Base-by-base conservation (phyloP, 2,329 filamentous ascomycete species). In the Fusarium scirpi region DNA sequence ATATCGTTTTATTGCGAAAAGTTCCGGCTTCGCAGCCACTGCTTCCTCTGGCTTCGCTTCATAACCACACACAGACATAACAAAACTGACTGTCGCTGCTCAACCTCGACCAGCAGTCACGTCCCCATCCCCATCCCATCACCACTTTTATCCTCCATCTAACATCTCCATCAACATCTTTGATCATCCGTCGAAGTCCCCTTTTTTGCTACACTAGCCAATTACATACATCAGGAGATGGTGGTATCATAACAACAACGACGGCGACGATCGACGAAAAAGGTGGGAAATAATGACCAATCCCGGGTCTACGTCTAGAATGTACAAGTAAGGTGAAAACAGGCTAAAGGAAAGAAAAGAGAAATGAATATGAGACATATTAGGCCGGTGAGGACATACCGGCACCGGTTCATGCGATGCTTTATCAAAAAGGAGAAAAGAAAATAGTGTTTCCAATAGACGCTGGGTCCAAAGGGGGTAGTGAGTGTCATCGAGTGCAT, bases 231-330 rank as follows among this genome's bases (percentile, higher is more conserved):
- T 72, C 73, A 74, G 69, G 67, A 78, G 66, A 76, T 78, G 74
- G 64, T 77, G 74, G 69, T 74, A 76, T 78, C 76, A 72, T 73
- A 75, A 66, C 56, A 72, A 76, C 68, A 66, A 65, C 73, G 69
- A 68, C 67, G 48, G 62, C 70, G 69, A 67, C 58, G 47, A 68
- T 66, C 62, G 45, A 68, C 70, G 72, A 30, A 64, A 70, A 76
- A 58, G 65, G 57, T 53, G 51, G 55, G 63, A 62, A 62, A 65
- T 71, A 72, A 48, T 59, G 74, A 72, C 76, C 76, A 71, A 67
- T 74, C 76, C 74, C 68, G 74, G 75, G 75, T 74, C 75, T 60
- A 61, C 66, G 69, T 78, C 78, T 79, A 78, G 73, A 77, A 80
- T 79, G 74, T 78, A 80, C 75, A 78, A 60, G 64, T 75, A 76